Base-by-base conservation (phyloP, 2,329 filamentous ascomycete genomes). In the Nemania serpens region DNA sequence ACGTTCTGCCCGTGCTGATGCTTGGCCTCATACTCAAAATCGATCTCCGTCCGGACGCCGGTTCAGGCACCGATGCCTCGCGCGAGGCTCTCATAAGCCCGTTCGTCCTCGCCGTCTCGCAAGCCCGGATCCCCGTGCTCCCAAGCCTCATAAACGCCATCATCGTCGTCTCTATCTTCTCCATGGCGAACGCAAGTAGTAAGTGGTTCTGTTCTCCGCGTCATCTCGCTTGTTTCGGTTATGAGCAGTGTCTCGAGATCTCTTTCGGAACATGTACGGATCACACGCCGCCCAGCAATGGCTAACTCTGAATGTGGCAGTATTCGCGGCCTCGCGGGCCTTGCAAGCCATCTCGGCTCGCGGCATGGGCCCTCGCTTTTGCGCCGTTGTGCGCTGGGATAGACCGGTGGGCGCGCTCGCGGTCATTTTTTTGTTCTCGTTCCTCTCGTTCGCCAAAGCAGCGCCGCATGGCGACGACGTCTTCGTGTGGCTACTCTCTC, bases 401-500 rank as follows among this genome's bases (percentile, higher is more conserved):
- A 72, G 80, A 7, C 81, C 81, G 3, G 74, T 79, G 34, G 75
- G 75, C 59, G 77, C 76, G 48, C 74, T 80, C 33, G 50, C 70
- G 2, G 62, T 79, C 45, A 76, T 78, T 34, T 75, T 78, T 10
- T 54, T 69, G 7, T 69, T 81, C 51, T 78, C 77, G 12, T 69
- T 79, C 4, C 68, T 83, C 25, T 76, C 80, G 2, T 81, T 80
- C 65, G 71, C 82, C 71, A 78, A 75, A 50, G 71, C 74, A 33
- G 74, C 75, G 1, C 71, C 67, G 5, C 67, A 72, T 25, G 75
- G 78, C 3, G 70, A 71, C 12, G 68, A 68, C 9, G 75, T 81
- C 43, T 82, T 82, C 67, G 68, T 74, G 41, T 82, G 79, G 79
- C 73, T 82, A 52, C 73, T 79, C 48, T 79, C 80, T 50, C 70